Evolutionary conservation across 2,329 filamentous ascomycete species (phyloP), one percentile per base, ranked within the genome.

Genomic region (Paracoccidioides lutzii): DNA sequence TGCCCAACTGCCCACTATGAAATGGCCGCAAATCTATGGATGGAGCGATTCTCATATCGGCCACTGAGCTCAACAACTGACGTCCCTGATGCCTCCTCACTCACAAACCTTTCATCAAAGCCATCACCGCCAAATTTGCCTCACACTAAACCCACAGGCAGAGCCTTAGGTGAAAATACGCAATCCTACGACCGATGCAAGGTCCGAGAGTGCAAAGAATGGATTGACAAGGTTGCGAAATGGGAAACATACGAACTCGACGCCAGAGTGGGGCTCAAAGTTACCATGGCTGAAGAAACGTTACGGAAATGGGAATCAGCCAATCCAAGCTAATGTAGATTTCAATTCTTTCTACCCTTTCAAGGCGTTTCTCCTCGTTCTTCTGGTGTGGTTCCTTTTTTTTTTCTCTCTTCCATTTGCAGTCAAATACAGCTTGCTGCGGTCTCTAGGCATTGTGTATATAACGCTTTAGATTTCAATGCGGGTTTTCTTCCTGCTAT

Each of bases 1-100:
- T 75, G 84, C 78, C 88, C 91, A 0, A 81, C 84, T 0, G 89
- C 87, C 1, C 78, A 88, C 61, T 96, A 96, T 69, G 93, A 98
- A 71, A 81, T 93, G 75, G 90, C 83, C 0, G 88, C 87, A 6
- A 81, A 88, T 55, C 75, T 84, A 1, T 98, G 91, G 90, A 77
- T 80, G 56, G 85, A 91, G 64, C 63, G 76, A 7, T 67, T 67
- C 58, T 71, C 59, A 52, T 76, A 71, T 59, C 55, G 30, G 40
- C 49, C 55, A 6, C 49, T 28, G 46, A 54, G 43, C 40, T 54
- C 7, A 30, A 42, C 58, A 35, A 14, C 53, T 15, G 52, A 44
- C 32, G 14, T 14, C 15, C 54, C 45, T 12, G 50, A 37, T 8
- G 15, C 9, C 15, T 55, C 54, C 3, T 22, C 45, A 30, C 7